Percentiles rank a stretch among this genome's conserved stretches.
These are phyloP conservation scores for Plantago elongata DNA, from an alignment of 257 asterid species.

Conservation along the genomic window DNA sequence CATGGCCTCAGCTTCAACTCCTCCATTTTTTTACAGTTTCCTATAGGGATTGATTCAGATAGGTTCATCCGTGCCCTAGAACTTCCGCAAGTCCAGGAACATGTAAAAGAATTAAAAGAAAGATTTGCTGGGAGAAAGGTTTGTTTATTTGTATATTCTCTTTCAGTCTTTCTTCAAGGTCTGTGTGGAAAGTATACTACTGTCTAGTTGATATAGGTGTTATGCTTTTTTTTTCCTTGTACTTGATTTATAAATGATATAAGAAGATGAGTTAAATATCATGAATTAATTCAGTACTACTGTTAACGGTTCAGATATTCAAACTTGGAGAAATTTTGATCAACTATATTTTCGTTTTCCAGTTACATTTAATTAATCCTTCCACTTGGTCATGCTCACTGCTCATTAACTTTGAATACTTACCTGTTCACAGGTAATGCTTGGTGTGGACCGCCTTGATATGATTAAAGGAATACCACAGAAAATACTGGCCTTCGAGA, in stretches of 20 bases:
- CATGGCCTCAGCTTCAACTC: conserved; percentile 17
- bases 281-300: conserved; percentile 6
- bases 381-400: conserved; percentile 4
- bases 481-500: conserved; percentile 87
- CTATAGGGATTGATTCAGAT: conserved; percentile 90
- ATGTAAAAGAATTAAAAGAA: conserved; percentile 60
- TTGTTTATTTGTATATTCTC: conserved; percentile 19
- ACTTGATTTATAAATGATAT: not conserved
- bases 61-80: conserved; percentile 84
- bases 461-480: conserved; percentile 98
- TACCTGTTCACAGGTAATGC: conserved; percentile 63
- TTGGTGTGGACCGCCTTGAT: conserved; percentile 96
- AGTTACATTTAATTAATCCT: too few species aligned
- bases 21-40: conserved; percentile 53
- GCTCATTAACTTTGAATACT: conserved; percentile 10
- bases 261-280: not conserved
- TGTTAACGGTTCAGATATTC: conserved; percentile 7
- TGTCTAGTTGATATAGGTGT: conserved; percentile 10
- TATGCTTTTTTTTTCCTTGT: conserved; percentile 8
- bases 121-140: conserved; percentile 92
- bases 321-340: conserved; percentile 10
- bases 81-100: conserved; percentile 48
- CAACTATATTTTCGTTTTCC: conserved; percentile 3
- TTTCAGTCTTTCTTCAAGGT: not conserved
- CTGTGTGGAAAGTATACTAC: conserved; percentile 3